Evolutionary conservation across 352 stramenopile species (phyloP), one percentile per base, ranked within the genome.

Genomic region (Phytophthora aleatoria): DNA sequence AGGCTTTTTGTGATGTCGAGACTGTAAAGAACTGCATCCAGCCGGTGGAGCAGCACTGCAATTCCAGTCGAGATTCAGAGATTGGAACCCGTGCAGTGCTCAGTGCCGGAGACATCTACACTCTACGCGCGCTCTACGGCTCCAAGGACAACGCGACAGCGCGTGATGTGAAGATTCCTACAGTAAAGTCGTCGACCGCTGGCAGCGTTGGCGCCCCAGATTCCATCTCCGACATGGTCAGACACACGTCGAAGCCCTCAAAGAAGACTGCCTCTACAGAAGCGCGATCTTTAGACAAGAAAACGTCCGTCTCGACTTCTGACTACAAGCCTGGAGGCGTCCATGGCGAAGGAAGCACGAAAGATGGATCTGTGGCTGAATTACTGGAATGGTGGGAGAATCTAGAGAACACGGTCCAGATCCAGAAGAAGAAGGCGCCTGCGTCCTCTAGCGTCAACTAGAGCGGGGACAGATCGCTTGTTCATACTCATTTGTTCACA

Each of bases 1-100:
- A 83, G 41, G 73, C 74, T 5, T 93, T 89, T 47, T 93, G 84
- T 54, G 79, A 87, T 51, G 71, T 90, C 8, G 81, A 91, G 48
- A 61, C 62, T 15, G 83, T 84, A 20, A 76, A 75, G 42, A 89
- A 91, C 56, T 93, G 84, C 48, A 61, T 90, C 33, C 83, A 90
- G 64, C 84, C 84, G 1, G 80, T 81, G 20, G 64, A 79, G 35
- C 73, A 83, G 50, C 80, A 93, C 69, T 93, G 84, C 57, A 88
- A 93, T 61, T 71, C 81, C n/a, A 81, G 82, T 64, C 74, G 76
- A 9, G 76, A 89, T 49, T 57, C 54, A 9, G 77, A 88, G 55
- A 87, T 93, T 54, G 84, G 84, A 13, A 76, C 83, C 33, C 76
- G 80, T 13, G 63, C 70, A 0, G 59, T 76, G 51, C 71, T 93